These are phyloP conservation scores for Colletotrichum sidae DNA, from an alignment of 2,329 filamentous ascomycete genomes.

Conservation along the genomic window DNA sequence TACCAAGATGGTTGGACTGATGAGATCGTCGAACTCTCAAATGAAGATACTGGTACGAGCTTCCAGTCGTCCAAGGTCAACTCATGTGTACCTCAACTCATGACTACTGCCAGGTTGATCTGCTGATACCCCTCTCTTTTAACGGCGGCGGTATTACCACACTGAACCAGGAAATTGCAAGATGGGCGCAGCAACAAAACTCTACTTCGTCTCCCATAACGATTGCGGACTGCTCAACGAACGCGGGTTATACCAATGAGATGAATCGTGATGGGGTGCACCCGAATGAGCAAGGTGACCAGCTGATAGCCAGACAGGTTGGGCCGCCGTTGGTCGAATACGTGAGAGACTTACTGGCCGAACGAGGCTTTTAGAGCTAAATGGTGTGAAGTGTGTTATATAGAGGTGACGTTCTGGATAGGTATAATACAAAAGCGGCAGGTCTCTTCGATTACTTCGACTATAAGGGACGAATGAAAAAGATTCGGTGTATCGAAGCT, in stretches of 20 bases:
- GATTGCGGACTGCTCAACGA: constrained; percentile 51
- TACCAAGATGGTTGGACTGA: constrained; percentile 51
- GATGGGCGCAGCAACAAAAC: constrained; percentile 50
- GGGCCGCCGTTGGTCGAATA: constrained; percentile 48
- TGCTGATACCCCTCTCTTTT: constrained; percentile 51
- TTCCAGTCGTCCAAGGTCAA: background rate
- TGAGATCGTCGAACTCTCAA: constrained; percentile 50
- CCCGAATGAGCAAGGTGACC: constrained; percentile 50
- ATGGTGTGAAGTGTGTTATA: too few species aligned
- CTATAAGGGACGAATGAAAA: too few species aligned
- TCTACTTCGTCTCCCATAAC: constrained; percentile 52
- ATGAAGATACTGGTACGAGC: constrained; percentile 54
- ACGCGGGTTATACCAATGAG: constrained; percentile 47
- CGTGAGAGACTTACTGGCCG: constrained; percentile 40
- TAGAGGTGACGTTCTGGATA: too few species aligned
- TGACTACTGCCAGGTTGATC: constrained; percentile 44
- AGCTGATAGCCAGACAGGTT: constrained; percentile 47
- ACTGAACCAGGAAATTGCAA: constrained; percentile 52
- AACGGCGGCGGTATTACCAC: constrained; percentile 44
- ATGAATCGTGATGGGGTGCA: constrained; percentile 54
- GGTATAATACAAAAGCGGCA: too few species aligned
- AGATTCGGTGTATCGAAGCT: too few species aligned
- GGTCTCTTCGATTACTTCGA: too few species aligned
- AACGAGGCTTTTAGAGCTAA: constrained; percentile 1
- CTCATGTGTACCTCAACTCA: constrained; percentile 27